Base-by-base conservation (phyloP, 495 filamentous ascomycete genomes). In the Barbatosphaeria neglecta region DNA sequence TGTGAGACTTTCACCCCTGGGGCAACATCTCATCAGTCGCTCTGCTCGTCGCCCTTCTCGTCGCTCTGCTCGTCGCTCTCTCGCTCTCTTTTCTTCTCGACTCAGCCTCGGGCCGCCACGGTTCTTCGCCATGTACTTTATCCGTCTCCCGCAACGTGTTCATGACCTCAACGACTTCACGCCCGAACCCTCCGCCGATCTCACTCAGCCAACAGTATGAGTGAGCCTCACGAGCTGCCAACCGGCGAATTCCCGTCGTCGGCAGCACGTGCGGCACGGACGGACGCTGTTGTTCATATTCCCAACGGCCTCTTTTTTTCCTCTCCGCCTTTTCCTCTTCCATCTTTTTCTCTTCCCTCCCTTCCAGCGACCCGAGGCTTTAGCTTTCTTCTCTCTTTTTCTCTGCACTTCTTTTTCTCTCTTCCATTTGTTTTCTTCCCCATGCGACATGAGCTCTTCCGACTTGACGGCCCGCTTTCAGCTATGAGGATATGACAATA, bases 1-100 rank as follows among this genome's bases (percentile, higher is more conserved):
- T 63, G 35, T 72, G 54, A 65, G 43, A 41, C n/a, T 41, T 18
- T 11, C 2, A 20, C 22, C 19, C 11, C 5, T 22, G 18, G 19
- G 19, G 18, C 20, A 9, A 22, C 18, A 13, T 41, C 22, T 9
- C 38, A 38, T n/a, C 17, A 9, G 17, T n/a, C 1, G 20, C 37
- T 3, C 6, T 20, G 38, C 38, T 40, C 8, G 11, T 40, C 27
- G 46, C 25, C 24, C 20, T 40, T 37, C 9, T 17, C 40, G 44
- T 45, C 24, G 25, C 7, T 22, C 45, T 37, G 22, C n/a, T 43
- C 31, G 17, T 22, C 37, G 43, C n/a, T 22, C 7, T 19, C 44
- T 51, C 46, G 18, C 25, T 46, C 37, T 51, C 48, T 38, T 47
- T 44, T 8, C 20, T 50, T 54, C n/a, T n/a, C n/a, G n/a, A n/a